Percentiles rank a stretch among this genome's conserved stretches.
Evolutionary conservation across 192 early-diverging fungal species (phyloP).

Genomic region (Podila horticola): DNA sequence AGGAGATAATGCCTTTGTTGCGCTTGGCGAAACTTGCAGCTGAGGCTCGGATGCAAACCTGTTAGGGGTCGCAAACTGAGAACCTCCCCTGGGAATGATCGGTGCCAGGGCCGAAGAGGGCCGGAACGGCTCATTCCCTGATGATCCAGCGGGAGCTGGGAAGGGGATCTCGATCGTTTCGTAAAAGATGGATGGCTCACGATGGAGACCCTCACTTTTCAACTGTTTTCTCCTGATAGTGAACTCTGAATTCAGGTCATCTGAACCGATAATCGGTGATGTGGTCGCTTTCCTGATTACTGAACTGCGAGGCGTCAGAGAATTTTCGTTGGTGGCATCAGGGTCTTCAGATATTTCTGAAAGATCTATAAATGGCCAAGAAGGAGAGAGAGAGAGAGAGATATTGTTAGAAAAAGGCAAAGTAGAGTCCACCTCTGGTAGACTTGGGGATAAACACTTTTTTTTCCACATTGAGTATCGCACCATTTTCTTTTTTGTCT

Average conservation of each 20-base stretch:
- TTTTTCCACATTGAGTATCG: not conserved
- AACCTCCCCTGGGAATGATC: not conserved
- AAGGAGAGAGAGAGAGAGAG: not conserved
- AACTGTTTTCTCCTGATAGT: constrained; percentile 26
- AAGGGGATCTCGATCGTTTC: constrained; percentile 45
- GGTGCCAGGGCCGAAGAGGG: not conserved
- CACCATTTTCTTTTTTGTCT: too few species aligned
- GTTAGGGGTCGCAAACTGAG: not conserved
- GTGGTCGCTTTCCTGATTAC: constrained; percentile 24
- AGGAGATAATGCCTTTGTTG: not conserved
- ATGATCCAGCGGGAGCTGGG: constrained; percentile 15
- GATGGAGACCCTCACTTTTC: constrained; percentile 20
- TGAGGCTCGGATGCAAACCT: not conserved
- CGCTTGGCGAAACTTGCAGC: not conserved
- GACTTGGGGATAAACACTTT: not conserved
- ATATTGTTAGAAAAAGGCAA: not conserved
- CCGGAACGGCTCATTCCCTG: not conserved
- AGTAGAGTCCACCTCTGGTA: not conserved
- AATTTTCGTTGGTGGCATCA: not conserved
- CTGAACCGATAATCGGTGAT: constrained; percentile 17
- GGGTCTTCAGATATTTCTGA: not conserved
- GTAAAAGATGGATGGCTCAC: constrained; percentile 40
- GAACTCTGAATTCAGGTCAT: not conserved
- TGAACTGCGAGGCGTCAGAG: not conserved
- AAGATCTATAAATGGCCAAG: not conserved